Evolutionary conservation across 305 asterid genomes (phyloP).

Genomic region (Fraxinus baroniana): DNA sequence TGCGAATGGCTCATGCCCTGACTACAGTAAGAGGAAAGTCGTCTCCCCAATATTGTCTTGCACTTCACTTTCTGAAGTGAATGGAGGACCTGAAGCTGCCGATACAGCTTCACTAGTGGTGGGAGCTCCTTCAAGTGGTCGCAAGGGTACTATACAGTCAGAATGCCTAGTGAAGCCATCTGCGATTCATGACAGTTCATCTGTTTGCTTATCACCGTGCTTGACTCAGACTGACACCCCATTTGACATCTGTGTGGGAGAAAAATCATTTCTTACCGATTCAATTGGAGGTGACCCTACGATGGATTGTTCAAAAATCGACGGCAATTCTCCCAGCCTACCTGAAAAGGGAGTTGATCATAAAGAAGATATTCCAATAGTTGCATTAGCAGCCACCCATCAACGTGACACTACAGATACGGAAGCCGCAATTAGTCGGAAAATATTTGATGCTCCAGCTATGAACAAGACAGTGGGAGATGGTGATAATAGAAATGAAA

Average conservation of each 20-base stretch:
- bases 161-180: slow-evolving; percentile 7
- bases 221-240: slow-evolving; percentile 8
- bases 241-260: slow-evolving; percentile 4
- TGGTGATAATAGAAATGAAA: slow-evolving; percentile 19
- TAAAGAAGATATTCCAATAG: slow-evolving; percentile 32
- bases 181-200: background rate
- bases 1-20: slow-evolving; percentile 29
- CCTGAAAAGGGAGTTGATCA: slow-evolving; percentile 35
- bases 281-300: slow-evolving; percentile 31
- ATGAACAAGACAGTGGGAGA: slow-evolving; percentile 27
- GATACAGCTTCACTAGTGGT: slow-evolving; percentile 3
- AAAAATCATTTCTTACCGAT: slow-evolving; percentile 24
- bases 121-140: slow-evolving; percentile 4
- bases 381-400: slow-evolving; percentile 25
- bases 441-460: slow-evolving; percentile 23
- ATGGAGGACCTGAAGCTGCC: slow-evolving; percentile 14
- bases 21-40: slow-evolving; percentile 40
- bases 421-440: slow-evolving; percentile 28
- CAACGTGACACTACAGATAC: slow-evolving; percentile 19
- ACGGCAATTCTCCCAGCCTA: slow-evolving; percentile 27
- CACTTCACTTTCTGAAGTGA: slow-evolving; percentile 32
- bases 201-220: slow-evolving; percentile 24
- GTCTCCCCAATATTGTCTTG: slow-evolving; percentile 36
- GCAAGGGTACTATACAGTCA: slow-evolving; percentile 6
- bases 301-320: slow-evolving; percentile 31